Evolutionary conservation across 2,329 filamentous ascomycete species (phyloP).

Genomic region (Diaporthe nobilis): DNA sequence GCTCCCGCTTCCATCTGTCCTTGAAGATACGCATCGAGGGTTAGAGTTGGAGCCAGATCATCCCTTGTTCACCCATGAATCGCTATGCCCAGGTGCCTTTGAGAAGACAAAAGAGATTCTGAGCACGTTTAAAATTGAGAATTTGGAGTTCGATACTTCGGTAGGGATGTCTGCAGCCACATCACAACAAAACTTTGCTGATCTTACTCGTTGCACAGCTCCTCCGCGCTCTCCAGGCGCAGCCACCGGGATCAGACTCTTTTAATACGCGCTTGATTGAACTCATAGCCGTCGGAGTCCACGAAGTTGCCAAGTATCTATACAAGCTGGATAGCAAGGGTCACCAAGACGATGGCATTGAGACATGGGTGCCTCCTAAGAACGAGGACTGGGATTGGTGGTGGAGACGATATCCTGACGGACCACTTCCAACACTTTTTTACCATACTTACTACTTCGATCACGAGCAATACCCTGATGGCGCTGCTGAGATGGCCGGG

Average conservation of each 20-base stretch:
- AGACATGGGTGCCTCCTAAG: conserved; percentile 6
- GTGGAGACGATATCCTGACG: background rate
- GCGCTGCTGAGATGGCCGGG: conserved; percentile 6
- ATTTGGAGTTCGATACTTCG: conserved; percentile 12
- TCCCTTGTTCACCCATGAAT: background rate
- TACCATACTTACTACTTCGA: background rate
- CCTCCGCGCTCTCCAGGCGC: background rate
- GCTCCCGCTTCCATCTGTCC: background rate
- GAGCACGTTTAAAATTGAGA: background rate
- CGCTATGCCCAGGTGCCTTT: background rate
- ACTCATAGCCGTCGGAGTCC: background rate
- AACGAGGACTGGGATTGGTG: background rate
- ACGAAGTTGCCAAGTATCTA: conserved; percentile 2
- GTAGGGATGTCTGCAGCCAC: background rate
- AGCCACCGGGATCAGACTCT: background rate
- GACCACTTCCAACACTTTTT: background rate
- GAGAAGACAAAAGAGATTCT: conserved; percentile 9
- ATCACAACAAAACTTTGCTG: background rate
- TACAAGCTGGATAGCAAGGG: background rate
- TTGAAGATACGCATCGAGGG: background rate
- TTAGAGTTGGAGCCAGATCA: background rate
- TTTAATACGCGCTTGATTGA: background rate
- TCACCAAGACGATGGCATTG: background rate
- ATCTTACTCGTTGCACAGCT: background rate
- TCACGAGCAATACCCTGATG: conserved; percentile 9